phyloP scores from a whole-genome alignment of 805 yeast genomes.

The Lipomyces yamadae region DNA sequence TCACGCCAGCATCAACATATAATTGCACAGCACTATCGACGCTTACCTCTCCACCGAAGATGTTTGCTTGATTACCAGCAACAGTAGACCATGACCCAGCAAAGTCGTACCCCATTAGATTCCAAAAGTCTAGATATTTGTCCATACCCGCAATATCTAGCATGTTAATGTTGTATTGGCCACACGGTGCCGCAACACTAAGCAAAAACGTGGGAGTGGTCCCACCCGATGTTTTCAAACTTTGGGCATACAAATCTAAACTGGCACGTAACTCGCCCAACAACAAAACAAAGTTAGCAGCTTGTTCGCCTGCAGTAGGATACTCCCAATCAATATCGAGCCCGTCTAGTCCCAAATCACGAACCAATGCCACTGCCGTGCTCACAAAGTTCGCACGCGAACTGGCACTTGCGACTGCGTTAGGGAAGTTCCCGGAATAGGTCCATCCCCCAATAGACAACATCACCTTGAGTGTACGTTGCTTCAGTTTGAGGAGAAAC shows the following conservation, averaged over 20 bases:
- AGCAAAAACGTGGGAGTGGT: slow-evolving; percentile 49
- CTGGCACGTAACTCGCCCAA: slow-evolving; percentile 50
- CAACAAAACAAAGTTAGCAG: slow-evolving; percentile 52
- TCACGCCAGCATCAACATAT: slow-evolving; percentile 53
- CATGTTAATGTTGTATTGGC: slow-evolving; percentile 45
- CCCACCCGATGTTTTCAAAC: slow-evolving; percentile 16
- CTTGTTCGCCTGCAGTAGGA: slow-evolving; percentile 59
- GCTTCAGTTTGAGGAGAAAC: slow-evolving; percentile 51
- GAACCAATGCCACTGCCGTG: slow-evolving; percentile 55
- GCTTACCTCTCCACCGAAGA: slow-evolving; percentile 56
- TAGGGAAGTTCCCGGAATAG: slow-evolving; percentile 51
- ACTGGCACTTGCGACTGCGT: slow-evolving; percentile 47
- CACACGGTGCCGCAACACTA: slow-evolving; percentile 80
- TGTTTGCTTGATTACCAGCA: slow-evolving; percentile 73
- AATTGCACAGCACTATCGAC: slow-evolving; percentile 55
- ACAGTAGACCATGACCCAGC: slow-evolving; percentile 58
- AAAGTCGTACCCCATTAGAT: slow-evolving; percentile 91
- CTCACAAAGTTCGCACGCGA: slow-evolving; percentile 55
- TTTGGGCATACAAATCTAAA: slow-evolving; percentile 50
- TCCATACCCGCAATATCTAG: slow-evolving; percentile 63
- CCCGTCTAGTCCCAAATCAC: slow-evolving; percentile 71
- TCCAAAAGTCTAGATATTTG: slow-evolving; percentile 67
- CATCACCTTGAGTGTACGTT: slow-evolving; percentile 56
- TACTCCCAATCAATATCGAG: slow-evolving; percentile 95
- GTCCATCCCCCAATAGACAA: slow-evolving; percentile 90